phyloP scores from a whole-genome alignment of 805 yeast species.

The Metschnikowia lochheadii region DNA sequence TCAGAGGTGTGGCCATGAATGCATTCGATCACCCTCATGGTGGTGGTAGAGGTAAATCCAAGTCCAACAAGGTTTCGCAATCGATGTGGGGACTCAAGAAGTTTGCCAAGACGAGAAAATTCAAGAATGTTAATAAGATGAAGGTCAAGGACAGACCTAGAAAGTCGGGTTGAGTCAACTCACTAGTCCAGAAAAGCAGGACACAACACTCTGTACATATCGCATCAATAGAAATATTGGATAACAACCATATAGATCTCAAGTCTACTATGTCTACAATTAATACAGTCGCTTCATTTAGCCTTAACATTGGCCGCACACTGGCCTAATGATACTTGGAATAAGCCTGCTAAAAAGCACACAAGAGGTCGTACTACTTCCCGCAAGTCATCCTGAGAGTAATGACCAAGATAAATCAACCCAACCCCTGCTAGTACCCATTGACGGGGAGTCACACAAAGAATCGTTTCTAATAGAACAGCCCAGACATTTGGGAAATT shows the following conservation, averaged over 20 bases:
- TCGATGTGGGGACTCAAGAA: constrained; percentile 98
- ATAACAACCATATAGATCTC: neutral
- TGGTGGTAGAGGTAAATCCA: constrained; percentile 99
- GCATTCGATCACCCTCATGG: constrained; percentile 98
- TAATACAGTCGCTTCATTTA: neutral
- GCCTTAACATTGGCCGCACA: neutral
- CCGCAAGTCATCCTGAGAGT: neutral
- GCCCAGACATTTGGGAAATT: neutral
- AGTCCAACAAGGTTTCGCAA: constrained; percentile 89
- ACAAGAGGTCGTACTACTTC: neutral
- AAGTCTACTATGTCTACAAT: neutral
- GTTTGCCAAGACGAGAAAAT: constrained; percentile 88
- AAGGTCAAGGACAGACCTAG: constrained; percentile 91
- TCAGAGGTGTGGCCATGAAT: constrained; percentile 98
- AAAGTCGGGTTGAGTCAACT: constrained; percentile 12
- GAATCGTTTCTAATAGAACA: neutral
- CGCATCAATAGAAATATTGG: neutral
- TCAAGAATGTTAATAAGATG: constrained; percentile 77
- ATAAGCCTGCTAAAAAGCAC: neutral
- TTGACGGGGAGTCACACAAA: neutral
- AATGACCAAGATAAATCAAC: constrained; percentile 3
- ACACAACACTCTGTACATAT: neutral
- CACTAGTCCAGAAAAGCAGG: neutral
- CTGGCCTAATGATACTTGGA: neutral
- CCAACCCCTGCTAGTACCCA: constrained; percentile 2